Percentiles rank a stretch among this genome's conserved stretches.
Evolutionary conservation across 208 protist genomes (phyloP).

Genomic region (Porcisia hertigi): DNA sequence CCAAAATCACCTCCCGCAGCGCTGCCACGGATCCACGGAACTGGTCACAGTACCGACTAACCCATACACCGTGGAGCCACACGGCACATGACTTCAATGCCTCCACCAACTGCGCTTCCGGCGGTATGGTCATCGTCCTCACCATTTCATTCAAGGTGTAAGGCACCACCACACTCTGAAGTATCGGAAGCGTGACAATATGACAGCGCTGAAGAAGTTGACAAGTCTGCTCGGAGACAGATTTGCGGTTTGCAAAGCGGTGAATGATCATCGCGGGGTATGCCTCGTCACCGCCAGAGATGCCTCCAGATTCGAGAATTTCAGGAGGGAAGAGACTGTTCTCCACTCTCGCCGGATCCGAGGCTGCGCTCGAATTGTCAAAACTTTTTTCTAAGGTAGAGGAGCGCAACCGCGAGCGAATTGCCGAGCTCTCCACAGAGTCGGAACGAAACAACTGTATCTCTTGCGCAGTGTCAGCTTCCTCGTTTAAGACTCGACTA

Average conservation of each 20-base stretch:
- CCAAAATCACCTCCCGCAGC: conserved; percentile 72
- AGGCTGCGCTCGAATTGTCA: neutral
- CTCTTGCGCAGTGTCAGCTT: conserved; percentile 53
- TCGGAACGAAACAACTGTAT: conserved; percentile 51
- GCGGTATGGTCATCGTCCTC: conserved; percentile 20
- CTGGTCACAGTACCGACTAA: conserved; percentile 42
- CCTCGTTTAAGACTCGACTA: conserved; percentile 71
- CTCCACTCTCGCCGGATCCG: conserved; percentile 26
- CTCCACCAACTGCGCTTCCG: conserved; percentile 44
- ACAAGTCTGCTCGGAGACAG: conserved; percentile 54
- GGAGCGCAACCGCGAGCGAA: conserved; percentile 46
- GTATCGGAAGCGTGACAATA: conserved; percentile 50
- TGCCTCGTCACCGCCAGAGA: conserved; percentile 66
- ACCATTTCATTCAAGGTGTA: conserved; percentile 31
- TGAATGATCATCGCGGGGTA: conserved; percentile 52
- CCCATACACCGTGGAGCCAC: conserved; percentile 89
- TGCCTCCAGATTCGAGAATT: conserved; percentile 73
- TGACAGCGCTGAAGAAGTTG: conserved; percentile 70
- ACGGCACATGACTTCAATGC: conserved; percentile 52
- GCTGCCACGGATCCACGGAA: conserved; percentile 74
- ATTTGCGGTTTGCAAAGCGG: conserved; percentile 50
- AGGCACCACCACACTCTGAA: conserved; percentile 18
- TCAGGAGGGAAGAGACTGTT: conserved; percentile 84
- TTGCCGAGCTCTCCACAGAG: conserved; percentile 61
- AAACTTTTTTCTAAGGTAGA: conserved; percentile 36